Conservation (phyloP, 2,329 filamentous ascomycete genomes). For the Penicillium janthinellum region DNA sequence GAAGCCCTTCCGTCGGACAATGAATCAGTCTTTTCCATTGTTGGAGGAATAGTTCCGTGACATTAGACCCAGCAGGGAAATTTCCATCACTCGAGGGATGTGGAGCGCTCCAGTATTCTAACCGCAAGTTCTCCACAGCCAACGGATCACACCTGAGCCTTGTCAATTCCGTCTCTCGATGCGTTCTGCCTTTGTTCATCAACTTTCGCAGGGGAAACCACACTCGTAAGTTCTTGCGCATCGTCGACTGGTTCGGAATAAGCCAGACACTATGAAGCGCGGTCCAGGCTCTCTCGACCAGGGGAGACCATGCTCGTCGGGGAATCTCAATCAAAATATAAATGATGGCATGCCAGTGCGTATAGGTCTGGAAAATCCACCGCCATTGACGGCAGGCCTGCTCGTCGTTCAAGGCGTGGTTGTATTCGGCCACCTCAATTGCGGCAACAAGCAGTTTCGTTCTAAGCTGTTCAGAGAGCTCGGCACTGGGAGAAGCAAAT, state of each 20-base stretch:
- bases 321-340: conserved; percentile 58
- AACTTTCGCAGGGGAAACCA: conserved; percentile 40
- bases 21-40: conserved; percentile 35
- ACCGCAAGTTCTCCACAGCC: conserved; percentile 20
- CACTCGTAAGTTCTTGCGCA: conserved; percentile 33
- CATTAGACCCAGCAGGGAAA: conserved; percentile 21
- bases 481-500: conserved; percentile 38
- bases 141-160: conserved; percentile 31
- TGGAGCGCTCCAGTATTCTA: conserved; percentile 3
- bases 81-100: conserved; percentile 34
- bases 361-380: conserved; percentile 63
- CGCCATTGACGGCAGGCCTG: conserved; percentile 54
- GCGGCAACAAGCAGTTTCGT: conserved; percentile 41
- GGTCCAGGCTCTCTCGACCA: conserved; percentile 52
- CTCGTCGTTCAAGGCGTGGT: conserved; percentile 56
- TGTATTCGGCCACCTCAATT: conserved; percentile 52
- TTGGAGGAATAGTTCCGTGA: conserved; percentile 26
- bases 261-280: conserved; percentile 49
- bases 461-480: conserved; percentile 39
- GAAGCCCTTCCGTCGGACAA: neutral
- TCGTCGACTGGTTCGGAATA: conserved; percentile 36
- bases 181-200: conserved; percentile 32
- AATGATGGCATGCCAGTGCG: conserved; percentile 61
- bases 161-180: conserved; percentile 37
- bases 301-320: conserved; percentile 50